phyloP scores from a whole-genome alignment of 2,329 filamentous ascomycete genomes.

The Fusarium sp. region DNA sequence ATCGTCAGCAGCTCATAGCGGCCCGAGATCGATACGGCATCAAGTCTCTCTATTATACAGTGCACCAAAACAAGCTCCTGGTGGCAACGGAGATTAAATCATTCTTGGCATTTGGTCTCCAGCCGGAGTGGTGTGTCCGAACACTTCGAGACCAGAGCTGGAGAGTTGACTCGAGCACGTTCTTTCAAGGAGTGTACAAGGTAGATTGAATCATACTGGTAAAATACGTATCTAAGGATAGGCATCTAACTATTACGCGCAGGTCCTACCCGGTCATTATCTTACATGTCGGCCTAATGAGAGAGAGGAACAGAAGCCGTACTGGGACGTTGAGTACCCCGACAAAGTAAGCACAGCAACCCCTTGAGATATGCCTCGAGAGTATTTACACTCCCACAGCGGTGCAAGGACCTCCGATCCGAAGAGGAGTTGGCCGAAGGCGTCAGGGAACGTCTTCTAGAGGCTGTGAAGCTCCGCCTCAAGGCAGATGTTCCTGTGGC shows the following conservation, averaged over 20 bases:
- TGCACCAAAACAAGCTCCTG: not conserved
- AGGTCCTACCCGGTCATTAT: conserved; percentile 5
- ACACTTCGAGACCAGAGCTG: not conserved
- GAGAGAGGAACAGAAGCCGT: not conserved
- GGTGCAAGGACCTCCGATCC: not conserved
- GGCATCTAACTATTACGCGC: too few relatives aligned
- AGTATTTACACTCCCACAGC: not conserved
- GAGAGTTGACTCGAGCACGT: not conserved
- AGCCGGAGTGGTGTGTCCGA: not conserved
- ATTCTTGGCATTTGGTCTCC: not conserved
- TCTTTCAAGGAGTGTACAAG: not conserved
- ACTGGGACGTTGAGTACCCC: conserved; percentile 7
- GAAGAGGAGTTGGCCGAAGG: not conserved
- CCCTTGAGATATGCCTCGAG: too few relatives aligned
- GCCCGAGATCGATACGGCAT: conserved; percentile 4
- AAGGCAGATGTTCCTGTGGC: conserved; percentile 10
- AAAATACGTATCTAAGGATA: accelerated
- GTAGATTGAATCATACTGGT: not conserved
- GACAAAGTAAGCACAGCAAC: not conserved
- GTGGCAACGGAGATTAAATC: conserved; percentile 15
- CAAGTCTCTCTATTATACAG: conserved; percentile 3
- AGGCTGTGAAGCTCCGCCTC: not conserved
- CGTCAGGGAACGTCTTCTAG: not conserved
- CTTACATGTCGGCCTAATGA: not conserved
- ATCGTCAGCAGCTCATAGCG: not conserved